Percentiles rank a stretch among this genome's conserved stretches.
phyloP scores from a whole-genome alignment of 148 eudicot species.

The Cornus controversa region DNA sequence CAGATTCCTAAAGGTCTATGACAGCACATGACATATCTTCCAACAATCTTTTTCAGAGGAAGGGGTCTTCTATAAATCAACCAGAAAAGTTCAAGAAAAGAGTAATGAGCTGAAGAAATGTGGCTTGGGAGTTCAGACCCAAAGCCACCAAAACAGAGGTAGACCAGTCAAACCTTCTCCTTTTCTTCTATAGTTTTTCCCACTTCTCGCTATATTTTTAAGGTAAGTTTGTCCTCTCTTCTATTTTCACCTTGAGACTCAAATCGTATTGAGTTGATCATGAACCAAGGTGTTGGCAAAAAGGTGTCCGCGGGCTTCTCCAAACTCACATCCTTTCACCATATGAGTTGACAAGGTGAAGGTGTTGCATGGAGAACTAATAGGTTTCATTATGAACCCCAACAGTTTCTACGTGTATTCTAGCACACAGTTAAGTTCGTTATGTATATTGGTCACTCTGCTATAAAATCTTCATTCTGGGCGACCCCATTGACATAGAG shows the following conservation, averaged over 20 bases:
- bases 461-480: slow-evolving; percentile 12
- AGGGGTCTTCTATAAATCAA: slow-evolving; percentile 9
- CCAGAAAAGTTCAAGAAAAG: neutral
- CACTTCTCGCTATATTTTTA: too few relatives aligned
- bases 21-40: slow-evolving; percentile 7
- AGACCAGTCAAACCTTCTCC: too few relatives aligned
- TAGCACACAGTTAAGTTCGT: neutral
- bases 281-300: neutral
- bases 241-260: too few relatives aligned
- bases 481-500: slow-evolving; percentile 10
- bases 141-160: too few relatives aligned
- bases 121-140: too few relatives aligned
- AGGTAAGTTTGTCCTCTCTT: too few relatives aligned
- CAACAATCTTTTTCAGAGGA: slow-evolving; percentile 15
- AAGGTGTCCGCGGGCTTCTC: neutral
- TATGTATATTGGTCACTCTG: slow-evolving; percentile 8
- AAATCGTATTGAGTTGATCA: too few relatives aligned
- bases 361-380: neutral
- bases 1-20: neutral
- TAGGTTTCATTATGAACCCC: too few relatives aligned
- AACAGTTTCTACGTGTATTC: neutral
- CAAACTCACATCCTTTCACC: neutral
- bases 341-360: neutral
- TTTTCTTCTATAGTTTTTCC: too few relatives aligned
- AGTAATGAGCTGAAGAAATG: neutral